A percentile compares a stretch with the other conserved stretches of the same genome.
phyloP scores from a whole-genome alignment of 2,329 filamentous ascomycete species.

The Penicillium sumatraense region DNA sequence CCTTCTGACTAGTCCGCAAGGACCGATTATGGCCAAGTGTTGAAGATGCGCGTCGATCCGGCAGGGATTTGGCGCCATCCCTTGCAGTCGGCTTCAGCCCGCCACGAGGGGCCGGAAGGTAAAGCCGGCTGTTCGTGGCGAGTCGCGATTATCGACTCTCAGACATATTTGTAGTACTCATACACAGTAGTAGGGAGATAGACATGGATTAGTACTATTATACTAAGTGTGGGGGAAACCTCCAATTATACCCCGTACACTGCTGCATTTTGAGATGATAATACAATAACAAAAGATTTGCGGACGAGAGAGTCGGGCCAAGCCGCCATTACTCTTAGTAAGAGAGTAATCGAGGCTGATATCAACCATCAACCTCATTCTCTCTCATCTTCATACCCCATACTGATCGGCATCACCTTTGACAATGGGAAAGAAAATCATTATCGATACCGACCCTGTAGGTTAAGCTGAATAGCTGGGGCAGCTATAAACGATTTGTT shows the following conservation, averaged over 20 bases:
- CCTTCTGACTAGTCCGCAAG: background rate
- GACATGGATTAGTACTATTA: background rate
- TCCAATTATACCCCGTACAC: too few relatives aligned
- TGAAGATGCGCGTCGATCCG: conserved; percentile 21
- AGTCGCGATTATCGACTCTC: too few relatives aligned
- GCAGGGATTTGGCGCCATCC: conserved; percentile 22
- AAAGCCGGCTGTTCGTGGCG: background rate
- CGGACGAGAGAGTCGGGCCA: conserved; percentile 1
- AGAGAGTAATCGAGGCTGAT: background rate
- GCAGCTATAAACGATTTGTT: too few relatives aligned
- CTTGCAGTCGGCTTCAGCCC: conserved; percentile 20
- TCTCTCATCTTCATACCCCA: background rate
- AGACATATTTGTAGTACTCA: background rate
- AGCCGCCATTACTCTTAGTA: background rate
- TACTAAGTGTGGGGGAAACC: too few relatives aligned
- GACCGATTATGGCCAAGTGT: conserved; percentile 2
- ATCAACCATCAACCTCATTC: background rate
- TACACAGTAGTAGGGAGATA: background rate
- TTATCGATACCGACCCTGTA: conserved; percentile 96
- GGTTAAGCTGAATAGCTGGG: too few relatives aligned
- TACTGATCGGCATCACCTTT: background rate
- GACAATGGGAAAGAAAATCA: conserved; percentile 74
- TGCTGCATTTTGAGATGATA: background rate
- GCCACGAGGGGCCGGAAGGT: conserved; percentile 25
- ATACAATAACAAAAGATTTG: too few relatives aligned